phyloP scores from a whole-genome alignment of 768 basidiomycete species.

The Hortiboletus campestris region DNA sequence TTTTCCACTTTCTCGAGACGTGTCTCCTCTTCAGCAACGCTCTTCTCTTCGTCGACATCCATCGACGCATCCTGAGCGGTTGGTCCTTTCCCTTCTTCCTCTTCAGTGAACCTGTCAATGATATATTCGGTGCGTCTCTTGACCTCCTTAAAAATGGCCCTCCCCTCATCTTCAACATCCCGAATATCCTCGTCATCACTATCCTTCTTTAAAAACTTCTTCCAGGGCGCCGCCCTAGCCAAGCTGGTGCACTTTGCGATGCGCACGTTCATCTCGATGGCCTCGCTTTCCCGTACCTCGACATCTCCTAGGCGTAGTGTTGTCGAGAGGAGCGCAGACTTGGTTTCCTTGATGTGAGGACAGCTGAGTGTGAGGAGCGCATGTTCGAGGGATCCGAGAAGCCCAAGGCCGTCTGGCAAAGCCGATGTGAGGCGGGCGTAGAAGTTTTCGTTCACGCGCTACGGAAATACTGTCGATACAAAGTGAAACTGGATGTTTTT shows the following conservation, averaged over 20 bases:
- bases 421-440: conserved; percentile 46
- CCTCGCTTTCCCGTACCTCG: conserved; percentile 62
- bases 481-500: neutral
- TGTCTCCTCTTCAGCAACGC: conserved; percentile 35
- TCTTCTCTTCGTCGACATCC: conserved; percentile 32
- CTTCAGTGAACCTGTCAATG: conserved; percentile 45
- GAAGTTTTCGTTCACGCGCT: conserved; percentile 78
- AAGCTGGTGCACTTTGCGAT: conserved; percentile 78
- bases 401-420: conserved; percentile 31
- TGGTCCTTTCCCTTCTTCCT: conserved; percentile 29
- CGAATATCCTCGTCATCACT: conserved; percentile 26
- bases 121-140: conserved; percentile 54
- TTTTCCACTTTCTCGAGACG: conserved; percentile 61
- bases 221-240: conserved; percentile 70
- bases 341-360: conserved; percentile 66
- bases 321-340: conserved; percentile 63
- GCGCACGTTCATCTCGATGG: conserved; percentile 71
- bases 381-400: conserved; percentile 30
- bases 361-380: conserved; percentile 28
- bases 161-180: conserved; percentile 29
- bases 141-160: conserved; percentile 38
- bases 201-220: conserved; percentile 45
- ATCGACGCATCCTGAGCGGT: conserved; percentile 14
- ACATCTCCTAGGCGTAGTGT: conserved; percentile 78
- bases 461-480: neutral